Evolutionary conservation across 371 early-diverging fungal genomes (phyloP), one percentile per base, ranked within the genome.

Genomic region (Conidiobolus coronatus): DNA sequence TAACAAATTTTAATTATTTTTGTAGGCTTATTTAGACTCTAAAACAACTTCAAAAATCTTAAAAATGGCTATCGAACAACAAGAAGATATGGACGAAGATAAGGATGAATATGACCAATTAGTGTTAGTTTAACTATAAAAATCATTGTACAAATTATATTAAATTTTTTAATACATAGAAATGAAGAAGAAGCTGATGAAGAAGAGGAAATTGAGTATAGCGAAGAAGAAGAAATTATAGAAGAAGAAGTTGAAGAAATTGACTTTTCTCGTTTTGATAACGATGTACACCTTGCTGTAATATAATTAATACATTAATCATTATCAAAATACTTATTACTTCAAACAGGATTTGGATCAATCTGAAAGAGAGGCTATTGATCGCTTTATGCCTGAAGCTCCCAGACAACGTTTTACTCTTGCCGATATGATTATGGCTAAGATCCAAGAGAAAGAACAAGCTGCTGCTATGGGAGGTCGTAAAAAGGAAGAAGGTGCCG

Each of bases 351-450:
- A 78, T 53, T 66, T 83, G 37, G 81, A 78, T 48, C 81, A 77
- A 51, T 69, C 64, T 11, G 86, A 84, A 60, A 73, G 73, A 9
- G 73, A 68, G 47, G 59, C 85, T 15, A 65, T 93, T 54, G 77
- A 82, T 39, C 83, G 84, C 62, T 92, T 91, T 57, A 71, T 92
- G 66, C 81, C 79, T 12, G 64, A 67, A 33, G 84, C 84, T 23
- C 88, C 88, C 14, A 66, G 59, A 45, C 73, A 82, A 55, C 78
- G 83, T 50, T 70, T 76, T 54, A 52, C 41, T 23, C 69, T 95
- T 44, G 87, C 96, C 2, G 93, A 95, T 58, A 57, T 91, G 37
- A 90, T 95, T 60, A 82, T 88, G 84, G 77, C 77, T 49, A 91
- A 91, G 65, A 87, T 92, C 52, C 68, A 81, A 49, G 75, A 73